A percentile compares a stretch with the other conserved stretches of the same genome.
Conservation (phyloP, 352 stramenopile species). For the Blastocystis sp. region DNA sequence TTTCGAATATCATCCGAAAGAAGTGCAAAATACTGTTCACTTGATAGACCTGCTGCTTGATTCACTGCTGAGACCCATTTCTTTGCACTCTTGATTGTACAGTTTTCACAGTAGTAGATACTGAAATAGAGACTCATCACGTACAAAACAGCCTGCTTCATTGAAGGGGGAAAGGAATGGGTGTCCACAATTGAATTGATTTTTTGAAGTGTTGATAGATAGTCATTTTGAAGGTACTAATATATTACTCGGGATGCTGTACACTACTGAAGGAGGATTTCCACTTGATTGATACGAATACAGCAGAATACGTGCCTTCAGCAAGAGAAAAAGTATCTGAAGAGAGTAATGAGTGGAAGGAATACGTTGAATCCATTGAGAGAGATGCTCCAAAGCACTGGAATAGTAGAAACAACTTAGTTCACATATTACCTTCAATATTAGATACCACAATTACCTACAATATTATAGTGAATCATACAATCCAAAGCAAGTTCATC, state of each 20-base stretch:
- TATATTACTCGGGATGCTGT: no score
- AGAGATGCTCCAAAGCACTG: no score
- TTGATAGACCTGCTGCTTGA: background rate
- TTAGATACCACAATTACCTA: no score
- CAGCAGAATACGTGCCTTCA: background rate
- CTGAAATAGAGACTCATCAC: background rate
- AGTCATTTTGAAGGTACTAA: background rate
- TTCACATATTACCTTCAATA: no score
- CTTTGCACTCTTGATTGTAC: background rate
- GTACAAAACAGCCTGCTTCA: background rate
- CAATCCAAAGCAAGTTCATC: no score
- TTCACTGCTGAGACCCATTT: background rate
- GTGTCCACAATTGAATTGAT: background rate
- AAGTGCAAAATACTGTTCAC: background rate
- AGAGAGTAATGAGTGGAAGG: background rate
- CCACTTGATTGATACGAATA: no score
- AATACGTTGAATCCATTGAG: no score
- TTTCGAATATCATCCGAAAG: background rate
- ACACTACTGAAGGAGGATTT: no score
- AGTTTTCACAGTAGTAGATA: background rate
- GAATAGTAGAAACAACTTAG: no score
- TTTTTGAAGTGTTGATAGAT: background rate
- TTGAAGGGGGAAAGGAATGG: background rate
- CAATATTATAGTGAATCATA: no score
- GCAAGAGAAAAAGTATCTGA: background rate